Evolutionary conservation across 176 grass and related monocot genomes (phyloP).

Genomic region (Cenchrus purpureus): DNA sequence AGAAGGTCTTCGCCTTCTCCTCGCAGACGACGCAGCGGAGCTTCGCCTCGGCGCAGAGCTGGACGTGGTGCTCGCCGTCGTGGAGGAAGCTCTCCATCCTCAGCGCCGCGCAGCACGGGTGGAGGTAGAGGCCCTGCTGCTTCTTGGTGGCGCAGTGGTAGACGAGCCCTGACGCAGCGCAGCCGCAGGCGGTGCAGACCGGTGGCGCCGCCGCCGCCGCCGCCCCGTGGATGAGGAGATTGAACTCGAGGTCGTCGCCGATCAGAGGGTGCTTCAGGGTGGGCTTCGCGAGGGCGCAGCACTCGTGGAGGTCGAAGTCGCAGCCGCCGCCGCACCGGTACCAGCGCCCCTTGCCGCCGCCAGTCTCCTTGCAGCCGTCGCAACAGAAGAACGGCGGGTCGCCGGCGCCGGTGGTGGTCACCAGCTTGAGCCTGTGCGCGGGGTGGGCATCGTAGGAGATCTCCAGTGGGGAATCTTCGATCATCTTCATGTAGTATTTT

Average conservation of each 20-base stretch:
- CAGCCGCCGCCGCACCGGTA: no score
- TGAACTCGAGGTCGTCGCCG: no score
- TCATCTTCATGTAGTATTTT: neutral
- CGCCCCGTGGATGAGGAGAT: no score
- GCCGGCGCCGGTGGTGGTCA: neutral
- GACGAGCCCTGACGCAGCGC: neutral
- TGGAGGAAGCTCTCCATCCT: neutral
- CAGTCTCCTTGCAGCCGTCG: no score
- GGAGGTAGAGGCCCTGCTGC: neutral
- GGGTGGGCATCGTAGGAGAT: neutral
- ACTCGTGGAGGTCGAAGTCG: no score
- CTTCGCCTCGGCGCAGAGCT: neutral
- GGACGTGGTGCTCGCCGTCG: neutral
- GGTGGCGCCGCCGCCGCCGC: no score
- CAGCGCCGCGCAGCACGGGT: constrained; percentile 33
- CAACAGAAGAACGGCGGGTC: no score
- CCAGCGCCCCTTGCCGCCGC: no score
- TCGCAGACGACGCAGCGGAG: neutral
- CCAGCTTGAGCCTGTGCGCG: constrained; percentile 3
- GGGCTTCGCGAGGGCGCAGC: no score
- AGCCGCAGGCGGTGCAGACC: constrained; percentile 25
- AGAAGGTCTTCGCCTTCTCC: no score
- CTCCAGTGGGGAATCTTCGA: neutral
- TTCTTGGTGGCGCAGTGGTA: neutral
- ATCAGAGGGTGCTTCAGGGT: no score